A percentile compares a stretch with the other conserved stretches of the same genome.
phyloP scores from a whole-genome alignment of 2,329 filamentous ascomycete genomes.

The Penicillium crustosum region DNA sequence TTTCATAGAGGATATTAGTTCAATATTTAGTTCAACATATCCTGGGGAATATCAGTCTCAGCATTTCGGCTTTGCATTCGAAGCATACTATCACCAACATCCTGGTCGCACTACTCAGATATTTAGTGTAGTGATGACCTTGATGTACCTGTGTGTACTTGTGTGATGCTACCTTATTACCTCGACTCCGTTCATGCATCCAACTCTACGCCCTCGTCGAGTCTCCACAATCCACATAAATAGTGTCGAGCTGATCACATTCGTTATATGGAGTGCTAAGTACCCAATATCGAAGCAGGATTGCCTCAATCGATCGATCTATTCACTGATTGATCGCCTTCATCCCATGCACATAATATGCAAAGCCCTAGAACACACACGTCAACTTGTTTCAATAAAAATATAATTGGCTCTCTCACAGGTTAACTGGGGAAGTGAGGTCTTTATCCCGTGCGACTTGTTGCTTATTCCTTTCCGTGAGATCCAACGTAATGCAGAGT shows the following conservation, averaged over 20 bases:
- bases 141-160: neutral
- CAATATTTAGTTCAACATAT: neutral
- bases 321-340: neutral
- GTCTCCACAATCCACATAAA: conserved; percentile 1
- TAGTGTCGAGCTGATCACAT: neutral
- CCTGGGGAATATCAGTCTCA: neutral
- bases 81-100: neutral
- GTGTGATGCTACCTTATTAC: neutral
- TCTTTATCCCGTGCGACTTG: conserved; percentile 2
- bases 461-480: conserved; percentile 5
- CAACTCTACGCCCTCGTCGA: neutral
- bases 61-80: neutral
- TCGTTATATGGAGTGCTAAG: neutral
- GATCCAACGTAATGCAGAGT: conserved; percentile 12
- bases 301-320: neutral
- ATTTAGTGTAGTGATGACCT: neutral
- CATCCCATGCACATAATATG: neutral
- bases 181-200: neutral
- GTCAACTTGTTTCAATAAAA: neutral
- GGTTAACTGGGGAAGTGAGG: neutral
- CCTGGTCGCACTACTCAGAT: neutral
- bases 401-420: neutral
- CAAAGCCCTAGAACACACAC: neutral
- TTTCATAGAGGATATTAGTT: too few species aligned
- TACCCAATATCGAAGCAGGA: neutral